Evolutionary conservation across 23 red algal species (phyloP), one percentile per base, ranked within the genome.

Genomic region (Pyropia yezoensis): DNA sequence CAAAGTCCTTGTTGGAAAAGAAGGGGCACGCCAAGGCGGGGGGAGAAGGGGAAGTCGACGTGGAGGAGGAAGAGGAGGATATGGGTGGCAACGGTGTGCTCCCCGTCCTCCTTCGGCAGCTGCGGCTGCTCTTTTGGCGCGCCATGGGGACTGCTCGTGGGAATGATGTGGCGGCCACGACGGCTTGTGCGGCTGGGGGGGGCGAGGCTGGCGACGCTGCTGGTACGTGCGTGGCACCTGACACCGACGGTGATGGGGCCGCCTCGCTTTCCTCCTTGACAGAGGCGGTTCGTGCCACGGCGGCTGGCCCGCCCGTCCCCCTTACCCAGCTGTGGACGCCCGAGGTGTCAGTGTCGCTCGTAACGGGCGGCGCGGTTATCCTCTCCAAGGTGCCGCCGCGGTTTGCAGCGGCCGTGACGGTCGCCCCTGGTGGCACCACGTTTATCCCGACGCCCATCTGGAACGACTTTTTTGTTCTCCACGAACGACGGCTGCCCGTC

Each of bases 391-490:
- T 89, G 3, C 84, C 86, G 58, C 67, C 76, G 15, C 27, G 14
- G 18, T 74, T 78, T 14, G 75, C 52, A 23, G 27, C 16, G 11
- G 13, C 17, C 27, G 79, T 56, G 50, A 57, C 58, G 11, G 86
- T 82, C 27, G 53, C 68, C 57, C 23, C 24, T 26, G 61, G 54
- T 22, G 53, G 45, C 7, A 75, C 27, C 23, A 13, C 54, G 17
- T 95, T 81, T 74, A 72, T 82, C 59, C 90, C 90, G 14, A 51
- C 83, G 7, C 33, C 86, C 51, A 21, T 71, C 23, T 56, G 86
- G 57, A 83, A 95, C 21, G 90, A 95, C 21, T 82, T 95, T 63
- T 95, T 80, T 73, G 14, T 77, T 50, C 15, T 88, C 14, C 24
- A 74, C 27, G 77, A 87, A n/a, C 63, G 61, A 29, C 54, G 80